Evolutionary conservation across 2,329 filamentous ascomycete genomes (phyloP).

Genomic region (Corinectria fuckeliana): DNA sequence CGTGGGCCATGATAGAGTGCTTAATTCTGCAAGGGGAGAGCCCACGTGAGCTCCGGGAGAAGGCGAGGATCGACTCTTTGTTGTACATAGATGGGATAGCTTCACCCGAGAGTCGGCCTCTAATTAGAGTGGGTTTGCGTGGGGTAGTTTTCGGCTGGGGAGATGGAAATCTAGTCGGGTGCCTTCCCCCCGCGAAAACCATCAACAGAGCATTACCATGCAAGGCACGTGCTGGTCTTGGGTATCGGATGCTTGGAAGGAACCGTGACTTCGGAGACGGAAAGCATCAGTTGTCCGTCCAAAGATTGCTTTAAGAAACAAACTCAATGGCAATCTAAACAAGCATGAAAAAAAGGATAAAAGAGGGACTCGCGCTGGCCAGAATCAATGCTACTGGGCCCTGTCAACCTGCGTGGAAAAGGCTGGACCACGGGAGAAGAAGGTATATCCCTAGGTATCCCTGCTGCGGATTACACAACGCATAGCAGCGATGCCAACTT

Average conservation of each 20-base stretch:
- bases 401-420: not conserved
- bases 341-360: not conserved
- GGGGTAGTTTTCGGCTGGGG: not conserved
- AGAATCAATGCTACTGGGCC: conserved; percentile 5
- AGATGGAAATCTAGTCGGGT: not conserved
- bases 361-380: conserved; percentile 3
- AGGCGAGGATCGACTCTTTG: not conserved
- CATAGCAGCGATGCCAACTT: conserved; percentile 4
- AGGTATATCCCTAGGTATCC: conserved; percentile 13
- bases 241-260: not conserved
- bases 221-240: no score
- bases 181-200: not conserved
- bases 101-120: not conserved
- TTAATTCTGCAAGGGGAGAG: not conserved
- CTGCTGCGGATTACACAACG: conserved; percentile 4
- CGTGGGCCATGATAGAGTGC: not conserved
- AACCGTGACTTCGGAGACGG: not conserved
- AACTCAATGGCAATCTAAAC: not conserved
- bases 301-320: not conserved
- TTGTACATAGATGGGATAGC: not conserved
- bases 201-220: no score
- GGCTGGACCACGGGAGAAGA: not conserved
- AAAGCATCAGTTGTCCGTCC: not conserved
- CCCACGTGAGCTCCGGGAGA: not conserved
- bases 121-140: not conserved